A percentile compares a stretch with the other conserved stretches of the same genome.
Conservation (phyloP, 257 asterid genomes). For the Solanum stenotomum region DNA sequence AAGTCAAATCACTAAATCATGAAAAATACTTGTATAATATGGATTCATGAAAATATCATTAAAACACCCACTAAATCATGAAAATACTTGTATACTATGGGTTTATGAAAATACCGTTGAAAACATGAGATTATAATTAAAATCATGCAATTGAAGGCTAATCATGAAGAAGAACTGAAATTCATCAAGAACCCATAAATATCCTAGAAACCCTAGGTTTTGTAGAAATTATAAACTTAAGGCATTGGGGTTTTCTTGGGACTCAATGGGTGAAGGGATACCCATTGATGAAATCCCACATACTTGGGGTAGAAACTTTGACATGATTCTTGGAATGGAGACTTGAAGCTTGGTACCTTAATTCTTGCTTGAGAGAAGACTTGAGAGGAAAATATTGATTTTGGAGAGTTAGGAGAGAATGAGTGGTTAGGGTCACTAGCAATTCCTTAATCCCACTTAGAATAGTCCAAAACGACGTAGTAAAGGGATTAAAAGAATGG, state of each 20-base stretch:
- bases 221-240: not conserved
- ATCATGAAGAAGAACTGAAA: not conserved
- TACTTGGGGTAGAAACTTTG: not conserved
- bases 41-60: too few relatives aligned
- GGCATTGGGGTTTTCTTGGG: not conserved
- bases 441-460: not conserved
- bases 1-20: too few relatives aligned
- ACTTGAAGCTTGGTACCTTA: not conserved
- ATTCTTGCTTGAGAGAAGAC: not conserved
- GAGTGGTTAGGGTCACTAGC: not conserved
- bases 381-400: too few relatives aligned
- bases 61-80: not conserved
- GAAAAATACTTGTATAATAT: too few relatives aligned
- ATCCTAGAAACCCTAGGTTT: not conserved
- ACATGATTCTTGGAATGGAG: not conserved
- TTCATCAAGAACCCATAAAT: not conserved
- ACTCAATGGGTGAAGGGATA: not conserved
- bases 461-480: not conserved
- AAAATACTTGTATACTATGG: not conserved
- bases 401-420: not conserved
- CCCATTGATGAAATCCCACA: not conserved
- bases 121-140: not conserved
- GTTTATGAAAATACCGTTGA: not conserved
- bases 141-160: not conserved
- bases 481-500: not conserved